Percentiles rank a stretch among this genome's conserved stretches.
Conservation (phyloP, 129 eudicot species). For the Pseudognaphalium luteoalbum region DNA sequence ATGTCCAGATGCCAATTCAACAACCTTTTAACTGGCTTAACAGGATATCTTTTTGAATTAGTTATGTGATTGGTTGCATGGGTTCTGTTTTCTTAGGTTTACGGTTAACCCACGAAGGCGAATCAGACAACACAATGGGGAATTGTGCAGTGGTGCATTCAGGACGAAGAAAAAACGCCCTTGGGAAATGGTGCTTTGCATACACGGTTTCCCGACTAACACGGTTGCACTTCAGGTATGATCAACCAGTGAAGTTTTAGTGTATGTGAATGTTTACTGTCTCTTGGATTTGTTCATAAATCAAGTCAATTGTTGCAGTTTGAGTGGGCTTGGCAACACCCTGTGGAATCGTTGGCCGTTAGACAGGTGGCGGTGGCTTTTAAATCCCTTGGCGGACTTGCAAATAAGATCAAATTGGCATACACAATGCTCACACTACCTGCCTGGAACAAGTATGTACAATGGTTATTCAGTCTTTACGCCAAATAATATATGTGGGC, state of each 20-base stretch:
- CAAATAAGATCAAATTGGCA: constrained; percentile 82
- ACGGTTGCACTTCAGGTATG: constrained; percentile 82
- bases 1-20: too few relatives aligned
- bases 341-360: constrained; percentile 73
- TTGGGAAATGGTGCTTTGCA: constrained; percentile 95
- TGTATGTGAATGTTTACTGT: background rate
- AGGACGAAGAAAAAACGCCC: constrained; percentile 88
- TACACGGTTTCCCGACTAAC: constrained; percentile 86
- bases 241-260: background rate
- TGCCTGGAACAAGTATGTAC: constrained; percentile 68
- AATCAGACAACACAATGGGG: constrained; percentile 94
- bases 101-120: constrained; percentile 82
- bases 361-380: constrained; percentile 67
- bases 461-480: background rate
- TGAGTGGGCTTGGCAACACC: constrained; percentile 99
- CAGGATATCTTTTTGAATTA: background rate
- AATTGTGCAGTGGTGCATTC: constrained; percentile 65
- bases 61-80: constrained; percentile 1
- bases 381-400: constrained; percentile 69
- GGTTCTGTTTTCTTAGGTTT: constrained; percentile 42
- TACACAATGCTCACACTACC: constrained; percentile 83
- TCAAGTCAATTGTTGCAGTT: constrained; percentile 54
- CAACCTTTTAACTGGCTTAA: background rate
- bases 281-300: constrained; percentile 19
- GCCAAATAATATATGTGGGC: background rate